These are phyloP conservation scores for Myochromella boudieri DNA, from an alignment of 768 basidiomycete species.

Conservation along the genomic window DNA sequence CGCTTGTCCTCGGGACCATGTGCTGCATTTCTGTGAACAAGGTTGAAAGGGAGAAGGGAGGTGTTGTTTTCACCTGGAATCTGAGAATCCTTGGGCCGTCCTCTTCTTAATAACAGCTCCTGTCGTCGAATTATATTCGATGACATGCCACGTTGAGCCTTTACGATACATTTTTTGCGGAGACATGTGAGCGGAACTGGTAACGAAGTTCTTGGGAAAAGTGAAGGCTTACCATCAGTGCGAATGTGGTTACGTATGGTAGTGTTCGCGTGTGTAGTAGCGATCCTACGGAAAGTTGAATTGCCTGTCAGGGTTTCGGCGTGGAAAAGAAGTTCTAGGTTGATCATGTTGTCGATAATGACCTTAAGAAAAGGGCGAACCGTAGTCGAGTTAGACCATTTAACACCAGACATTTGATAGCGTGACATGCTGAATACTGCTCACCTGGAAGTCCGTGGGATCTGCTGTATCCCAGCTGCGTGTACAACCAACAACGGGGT, in stretches of 20 bases:
- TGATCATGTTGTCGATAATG: slow-evolving; percentile 84
- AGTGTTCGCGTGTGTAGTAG: slow-evolving; percentile 62
- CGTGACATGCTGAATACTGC: slow-evolving; percentile 5
- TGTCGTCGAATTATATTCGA: slow-evolving; percentile 67
- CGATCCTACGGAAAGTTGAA: slow-evolving; percentile 56
- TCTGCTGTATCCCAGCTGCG: slow-evolving; percentile 66
- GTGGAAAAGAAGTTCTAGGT: slow-evolving; percentile 64
- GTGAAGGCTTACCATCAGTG: slow-evolving; percentile 57
- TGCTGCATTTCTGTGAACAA: slow-evolving; percentile 35
- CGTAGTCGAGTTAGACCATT: too few relatives aligned
- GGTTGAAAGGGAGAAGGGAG: background rate
- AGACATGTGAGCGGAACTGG: slow-evolving; percentile 1
- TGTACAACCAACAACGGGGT: slow-evolving; percentile 61
- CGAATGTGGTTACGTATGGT: slow-evolving; percentile 70
- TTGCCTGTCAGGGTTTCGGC: slow-evolving; percentile 61
- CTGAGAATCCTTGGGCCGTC: slow-evolving; percentile 63
- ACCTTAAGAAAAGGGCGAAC: slow-evolving; percentile 41
- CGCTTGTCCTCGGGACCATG: slow-evolving; percentile 74
- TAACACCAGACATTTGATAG: background rate
- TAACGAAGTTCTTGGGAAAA: too few relatives aligned
- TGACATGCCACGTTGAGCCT: slow-evolving; percentile 60
- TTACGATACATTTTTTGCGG: background rate
- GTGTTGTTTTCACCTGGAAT: slow-evolving; percentile 37
- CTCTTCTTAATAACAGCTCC: slow-evolving; percentile 55
- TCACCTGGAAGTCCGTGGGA: slow-evolving; percentile 58